Evolutionary conservation across 148 eudicot species (phyloP).

Genomic region (Pouteria glomerata): DNA sequence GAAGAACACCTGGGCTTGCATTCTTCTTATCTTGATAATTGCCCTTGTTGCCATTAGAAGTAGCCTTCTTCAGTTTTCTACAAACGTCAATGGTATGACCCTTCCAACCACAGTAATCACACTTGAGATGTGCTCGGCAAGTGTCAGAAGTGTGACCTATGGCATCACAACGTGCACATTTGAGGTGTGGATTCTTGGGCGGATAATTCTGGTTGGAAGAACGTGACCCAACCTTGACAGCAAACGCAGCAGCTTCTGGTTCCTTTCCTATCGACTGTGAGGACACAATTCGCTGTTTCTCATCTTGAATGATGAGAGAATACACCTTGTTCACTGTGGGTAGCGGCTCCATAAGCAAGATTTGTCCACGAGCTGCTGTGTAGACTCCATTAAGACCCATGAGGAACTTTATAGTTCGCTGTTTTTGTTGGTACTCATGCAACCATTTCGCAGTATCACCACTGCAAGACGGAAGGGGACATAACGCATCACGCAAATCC

Average conservation of each 20-base stretch:
- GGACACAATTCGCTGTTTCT: neutral
- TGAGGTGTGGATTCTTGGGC: neutral
- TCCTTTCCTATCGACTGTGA: neutral
- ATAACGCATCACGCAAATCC: neutral
- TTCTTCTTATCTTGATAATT: no score
- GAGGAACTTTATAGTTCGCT: neutral
- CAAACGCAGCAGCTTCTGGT: neutral
- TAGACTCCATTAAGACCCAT: neutral
- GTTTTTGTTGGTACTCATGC: neutral
- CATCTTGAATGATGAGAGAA: neutral
- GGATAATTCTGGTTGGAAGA: neutral
- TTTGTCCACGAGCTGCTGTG: neutral
- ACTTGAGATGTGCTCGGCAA: constrained; percentile 2
- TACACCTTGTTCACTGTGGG: neutral
- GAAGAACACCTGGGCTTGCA: neutral
- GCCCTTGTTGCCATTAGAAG: neutral
- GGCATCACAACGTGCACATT: neutral
- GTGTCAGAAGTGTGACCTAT: neutral
- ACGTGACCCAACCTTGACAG: neutral
- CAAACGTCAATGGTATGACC: neutral
- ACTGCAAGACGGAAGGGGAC: neutral
- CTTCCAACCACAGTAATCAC: neutral
- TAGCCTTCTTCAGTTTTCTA: neutral
- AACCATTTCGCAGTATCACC: neutral
- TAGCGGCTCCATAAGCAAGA: neutral